Percentiles rank a stretch among this genome's conserved stretches.
Evolutionary conservation across 2,329 filamentous ascomycete genomes (phyloP).

Genomic region (Plectosphaerella cucumerina): DNA sequence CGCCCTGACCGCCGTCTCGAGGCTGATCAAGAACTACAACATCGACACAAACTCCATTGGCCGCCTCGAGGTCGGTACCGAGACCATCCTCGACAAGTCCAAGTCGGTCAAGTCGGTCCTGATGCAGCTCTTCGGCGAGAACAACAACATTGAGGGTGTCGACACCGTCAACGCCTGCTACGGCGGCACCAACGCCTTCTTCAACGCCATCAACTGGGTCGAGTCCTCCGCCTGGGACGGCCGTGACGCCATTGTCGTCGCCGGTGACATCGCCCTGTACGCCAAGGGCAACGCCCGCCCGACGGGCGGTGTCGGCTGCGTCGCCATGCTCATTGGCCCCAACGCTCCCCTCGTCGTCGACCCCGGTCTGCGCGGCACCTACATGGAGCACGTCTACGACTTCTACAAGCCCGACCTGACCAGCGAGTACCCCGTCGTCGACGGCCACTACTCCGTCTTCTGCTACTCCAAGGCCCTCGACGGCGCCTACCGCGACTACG

Average conservation of each 20-base stretch:
- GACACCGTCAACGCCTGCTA: slow-evolving; percentile 85
- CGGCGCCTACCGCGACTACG: slow-evolving; percentile 76
- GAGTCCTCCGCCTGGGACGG: slow-evolving; percentile 87
- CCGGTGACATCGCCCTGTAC: slow-evolving; percentile 81
- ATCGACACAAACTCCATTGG: slow-evolving; percentile 75
- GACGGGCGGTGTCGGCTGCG: slow-evolving; percentile 74
- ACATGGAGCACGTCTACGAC: slow-evolving; percentile 82
- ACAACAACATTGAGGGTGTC: slow-evolving; percentile 79
- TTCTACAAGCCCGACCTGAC: slow-evolving; percentile 89
- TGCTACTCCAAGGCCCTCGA: slow-evolving; percentile 82
- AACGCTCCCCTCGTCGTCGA: slow-evolving; percentile 74
- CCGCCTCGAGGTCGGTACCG: slow-evolving; percentile 79
- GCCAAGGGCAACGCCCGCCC: slow-evolving; percentile 79
- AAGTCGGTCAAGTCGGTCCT: slow-evolving; percentile 87
- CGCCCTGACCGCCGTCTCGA: slow-evolving; percentile 71
- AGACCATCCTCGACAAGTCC: slow-evolving; percentile 84
- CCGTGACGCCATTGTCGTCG: slow-evolving; percentile 73
- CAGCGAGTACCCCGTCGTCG: slow-evolving; percentile 82
- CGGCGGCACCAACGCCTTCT: slow-evolving; percentile 78
- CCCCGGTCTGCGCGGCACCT: slow-evolving; percentile 73
- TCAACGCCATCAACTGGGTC: slow-evolving; percentile 82
- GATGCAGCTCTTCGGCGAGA: slow-evolving; percentile 82
- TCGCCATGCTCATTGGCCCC: slow-evolving; percentile 75
- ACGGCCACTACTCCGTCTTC: slow-evolving; percentile 76
- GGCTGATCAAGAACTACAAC: slow-evolving; percentile 77